These are phyloP conservation scores for Termitomyces sp. DNA, from an alignment of 768 basidiomycete species.

Conservation along the genomic window DNA sequence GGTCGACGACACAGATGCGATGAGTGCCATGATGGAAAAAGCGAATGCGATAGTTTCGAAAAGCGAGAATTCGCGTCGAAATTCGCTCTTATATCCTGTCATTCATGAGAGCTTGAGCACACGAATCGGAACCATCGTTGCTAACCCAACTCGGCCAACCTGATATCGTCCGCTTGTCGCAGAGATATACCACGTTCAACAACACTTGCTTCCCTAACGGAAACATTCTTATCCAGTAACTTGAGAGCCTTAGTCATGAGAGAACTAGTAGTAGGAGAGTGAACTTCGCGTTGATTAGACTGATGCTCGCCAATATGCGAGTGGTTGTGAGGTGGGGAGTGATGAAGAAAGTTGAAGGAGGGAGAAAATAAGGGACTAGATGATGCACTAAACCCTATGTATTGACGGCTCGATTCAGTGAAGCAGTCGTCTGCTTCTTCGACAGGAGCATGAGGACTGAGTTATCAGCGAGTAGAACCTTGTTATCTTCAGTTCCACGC, in stretches of 20 bases:
- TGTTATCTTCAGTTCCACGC: not conserved
- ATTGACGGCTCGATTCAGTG: not conserved
- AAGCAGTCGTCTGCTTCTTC: not conserved
- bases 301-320: not conserved
- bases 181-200: not conserved
- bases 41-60: constrained; percentile 37
- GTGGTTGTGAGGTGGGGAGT: not conserved
- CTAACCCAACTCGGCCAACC: not conserved
- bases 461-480: not conserved
- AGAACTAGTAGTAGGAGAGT: not conserved
- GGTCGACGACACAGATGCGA: constrained; percentile 64
- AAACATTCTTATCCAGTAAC: not conserved
- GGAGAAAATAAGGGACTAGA: not conserved
- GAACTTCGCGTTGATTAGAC: not conserved
- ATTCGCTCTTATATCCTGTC: not conserved
- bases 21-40: constrained; percentile 68
- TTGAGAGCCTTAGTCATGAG: not conserved
- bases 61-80: constrained; percentile 1
- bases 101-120: not conserved
- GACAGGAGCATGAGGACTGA: not conserved
- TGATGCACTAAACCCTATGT: not conserved
- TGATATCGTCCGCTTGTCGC: not conserved
- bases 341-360: not conserved
- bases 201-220: not conserved
- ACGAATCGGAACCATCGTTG: not conserved